A percentile compares a stretch with the other conserved stretches of the same genome.
These are phyloP conservation scores for Metroxylon sagu DNA, from an alignment of 176 grass and related monocot genomes.

Conservation along the genomic window DNA sequence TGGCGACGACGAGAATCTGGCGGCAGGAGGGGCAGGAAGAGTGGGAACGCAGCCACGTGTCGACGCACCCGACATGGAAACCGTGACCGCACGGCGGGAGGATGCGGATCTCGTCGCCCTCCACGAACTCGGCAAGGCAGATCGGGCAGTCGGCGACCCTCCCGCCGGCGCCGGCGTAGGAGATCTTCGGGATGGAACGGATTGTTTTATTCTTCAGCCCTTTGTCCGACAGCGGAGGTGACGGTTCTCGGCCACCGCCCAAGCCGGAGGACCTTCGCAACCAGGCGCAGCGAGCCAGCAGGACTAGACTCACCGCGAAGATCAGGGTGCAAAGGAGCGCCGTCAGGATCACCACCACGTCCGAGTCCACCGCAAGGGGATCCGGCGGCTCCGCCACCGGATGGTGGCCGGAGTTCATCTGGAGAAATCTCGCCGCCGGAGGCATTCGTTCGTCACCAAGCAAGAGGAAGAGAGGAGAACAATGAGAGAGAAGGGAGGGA, in stretches of 20 bases:
- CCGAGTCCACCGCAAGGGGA: conserved; percentile 38
- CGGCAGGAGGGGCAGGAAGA: conserved; percentile 77
- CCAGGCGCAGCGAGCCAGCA: conserved; percentile 53
- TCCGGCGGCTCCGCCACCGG: conserved; percentile 19
- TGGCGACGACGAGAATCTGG: conserved; percentile 40
- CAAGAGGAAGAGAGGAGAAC: background rate
- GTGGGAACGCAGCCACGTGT: conserved; percentile 59
- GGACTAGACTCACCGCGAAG: conserved; percentile 49
- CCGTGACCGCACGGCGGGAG: conserved; percentile 64
- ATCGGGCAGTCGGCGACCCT: conserved; percentile 51
- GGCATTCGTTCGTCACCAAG: conserved; percentile 5
- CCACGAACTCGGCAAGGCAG: conserved; percentile 58
- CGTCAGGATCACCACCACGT: conserved; percentile 56
- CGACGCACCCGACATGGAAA: conserved; percentile 61
- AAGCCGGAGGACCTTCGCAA: conserved; percentile 13
- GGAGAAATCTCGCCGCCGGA: conserved; percentile 37
- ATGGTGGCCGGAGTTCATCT: conserved; percentile 29
- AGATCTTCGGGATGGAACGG: conserved; percentile 37
- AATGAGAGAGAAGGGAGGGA: too few species aligned
- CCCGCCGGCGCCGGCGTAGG: conserved; percentile 28
- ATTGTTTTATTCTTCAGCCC: conserved; percentile 67
- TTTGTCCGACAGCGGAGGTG: conserved; percentile 18
- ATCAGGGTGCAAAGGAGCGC: conserved; percentile 70
- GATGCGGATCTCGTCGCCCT: conserved; percentile 58
- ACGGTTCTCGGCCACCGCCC: too few species aligned